Evolutionary conservation across 2,329 filamentous ascomycete species (phyloP).

Genomic region (Pseudocercospora macadamiae): DNA sequence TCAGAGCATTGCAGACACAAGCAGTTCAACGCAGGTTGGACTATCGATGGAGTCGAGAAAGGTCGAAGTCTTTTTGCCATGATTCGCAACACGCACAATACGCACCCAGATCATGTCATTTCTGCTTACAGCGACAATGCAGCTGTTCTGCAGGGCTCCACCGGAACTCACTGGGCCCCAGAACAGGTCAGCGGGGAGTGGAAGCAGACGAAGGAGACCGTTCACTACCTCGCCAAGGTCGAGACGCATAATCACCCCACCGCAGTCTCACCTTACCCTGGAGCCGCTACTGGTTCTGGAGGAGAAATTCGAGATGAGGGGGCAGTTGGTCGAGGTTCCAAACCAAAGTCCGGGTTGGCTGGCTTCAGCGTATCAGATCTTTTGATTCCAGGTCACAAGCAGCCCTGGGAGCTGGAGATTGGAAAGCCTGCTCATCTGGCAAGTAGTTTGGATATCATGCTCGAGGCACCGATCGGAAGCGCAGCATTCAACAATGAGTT

Average conservation of each 20-base stretch:
- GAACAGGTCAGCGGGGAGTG: constrained; percentile 84
- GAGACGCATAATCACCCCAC: constrained; percentile 98
- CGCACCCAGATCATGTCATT: constrained; percentile 76
- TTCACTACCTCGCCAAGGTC: constrained; percentile 90
- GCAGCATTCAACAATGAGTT: constrained; percentile 99
- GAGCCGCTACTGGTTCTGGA: constrained; percentile 91
- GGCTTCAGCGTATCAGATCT: constrained; percentile 97
- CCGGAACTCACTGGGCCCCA: constrained; percentile 81
- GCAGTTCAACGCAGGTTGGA: constrained; percentile 97
- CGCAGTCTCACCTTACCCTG: constrained; percentile 89
- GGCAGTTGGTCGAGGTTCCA: constrained; percentile 88
- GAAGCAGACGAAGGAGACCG: constrained; percentile 81
- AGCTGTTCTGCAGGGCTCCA: constrained; percentile 78
- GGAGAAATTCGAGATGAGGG: constrained; percentile 96
- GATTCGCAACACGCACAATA: constrained; percentile 92
- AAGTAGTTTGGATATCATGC: constrained; percentile 94
- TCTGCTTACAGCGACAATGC: constrained; percentile 98
- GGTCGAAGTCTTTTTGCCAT: constrained; percentile 85
- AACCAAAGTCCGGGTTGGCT: constrained; percentile 85
- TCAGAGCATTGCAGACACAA: constrained; percentile 90
- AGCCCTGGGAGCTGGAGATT: constrained; percentile 89
- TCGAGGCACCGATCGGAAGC: constrained; percentile 92
- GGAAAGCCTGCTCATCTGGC: constrained; percentile 91
- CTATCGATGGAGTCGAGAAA: constrained; percentile 83
- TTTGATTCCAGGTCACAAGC: constrained; percentile 77